A percentile compares a stretch with the other conserved stretches of the same genome.
phyloP scores from a whole-genome alignment of 148 eudicot species.

The Cornus controversa region DNA sequence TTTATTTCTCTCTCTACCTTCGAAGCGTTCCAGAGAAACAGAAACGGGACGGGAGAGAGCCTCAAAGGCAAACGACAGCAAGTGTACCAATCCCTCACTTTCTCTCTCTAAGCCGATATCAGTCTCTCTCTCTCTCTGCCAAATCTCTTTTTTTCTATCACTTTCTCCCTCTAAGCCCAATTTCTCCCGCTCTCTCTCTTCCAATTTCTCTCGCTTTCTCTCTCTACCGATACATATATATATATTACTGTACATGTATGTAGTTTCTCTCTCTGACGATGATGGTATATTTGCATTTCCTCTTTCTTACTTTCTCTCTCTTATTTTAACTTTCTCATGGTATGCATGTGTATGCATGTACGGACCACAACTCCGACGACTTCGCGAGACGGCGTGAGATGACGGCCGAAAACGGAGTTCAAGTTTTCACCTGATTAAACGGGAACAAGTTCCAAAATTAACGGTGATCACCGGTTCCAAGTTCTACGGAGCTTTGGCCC shows the following conservation, averaged over 20 bases:
- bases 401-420: not conserved
- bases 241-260: not conserved
- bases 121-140: not conserved
- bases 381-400: not conserved
- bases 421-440: not conserved
- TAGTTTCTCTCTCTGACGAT: not conserved
- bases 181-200: not conserved
- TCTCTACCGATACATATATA: not conserved
- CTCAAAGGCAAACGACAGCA: conserved; percentile 5
- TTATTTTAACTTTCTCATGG: not conserved
- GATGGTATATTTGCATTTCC: no score
- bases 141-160: not conserved
- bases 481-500: not conserved
- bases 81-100: conserved; percentile 9
- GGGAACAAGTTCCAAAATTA: not conserved
- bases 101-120: not conserved
- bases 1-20: not conserved
- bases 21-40: not conserved
- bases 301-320: not conserved
- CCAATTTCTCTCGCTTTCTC: not conserved
- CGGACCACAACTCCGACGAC: not conserved
- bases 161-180: not conserved
- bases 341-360: not conserved
- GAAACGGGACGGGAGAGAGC: conserved; percentile 5
- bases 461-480: conserved; percentile 8